Evolutionary conservation across 2,329 filamentous ascomycete genomes (phyloP).

Genomic region (Colletotrichum euphorbiae): DNA sequence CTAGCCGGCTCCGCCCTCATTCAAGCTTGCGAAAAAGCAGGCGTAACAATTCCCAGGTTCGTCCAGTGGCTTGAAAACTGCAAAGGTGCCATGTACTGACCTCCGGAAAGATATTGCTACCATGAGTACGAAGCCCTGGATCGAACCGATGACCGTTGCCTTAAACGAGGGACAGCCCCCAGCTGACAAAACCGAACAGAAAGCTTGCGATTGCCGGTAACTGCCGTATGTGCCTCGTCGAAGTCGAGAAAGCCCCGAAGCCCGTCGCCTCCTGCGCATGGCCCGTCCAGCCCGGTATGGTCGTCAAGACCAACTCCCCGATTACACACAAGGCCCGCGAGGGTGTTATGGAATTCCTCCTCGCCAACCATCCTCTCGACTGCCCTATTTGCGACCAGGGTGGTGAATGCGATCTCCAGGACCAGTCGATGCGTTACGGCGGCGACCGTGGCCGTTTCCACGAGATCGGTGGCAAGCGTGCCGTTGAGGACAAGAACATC

Average conservation of each 20-base stretch:
- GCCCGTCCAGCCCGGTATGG: conserved; percentile 98
- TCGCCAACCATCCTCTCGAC: conserved; percentile 96
- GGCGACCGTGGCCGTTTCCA: conserved; percentile 97
- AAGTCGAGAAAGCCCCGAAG: conserved; percentile 96
- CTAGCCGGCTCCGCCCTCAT: conserved; percentile 96
- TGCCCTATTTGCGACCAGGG: conserved; percentile 99
- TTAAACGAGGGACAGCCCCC: conserved; percentile 36
- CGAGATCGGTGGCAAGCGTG: conserved; percentile 94
- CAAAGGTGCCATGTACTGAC: conserved; percentile 42
- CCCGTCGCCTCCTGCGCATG: conserved; percentile 98
- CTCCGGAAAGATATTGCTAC: conserved; percentile 85
- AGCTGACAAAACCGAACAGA: conserved; percentile 64
- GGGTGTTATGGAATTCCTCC: conserved; percentile 98
- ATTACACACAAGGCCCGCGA: conserved; percentile 97
- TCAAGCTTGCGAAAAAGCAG: conserved; percentile 98
- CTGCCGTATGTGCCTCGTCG: conserved; percentile 99
- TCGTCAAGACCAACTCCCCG: conserved; percentile 97
- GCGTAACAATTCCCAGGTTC: conserved; percentile 86
- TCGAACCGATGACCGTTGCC: conserved; percentile 42
- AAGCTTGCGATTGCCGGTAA: conserved; percentile 99
- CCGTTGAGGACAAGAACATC: conserved; percentile 99
- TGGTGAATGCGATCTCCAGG: conserved; percentile 98
- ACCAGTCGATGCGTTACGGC: conserved; percentile 99
- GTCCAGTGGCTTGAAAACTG: conserved; percentile 43
- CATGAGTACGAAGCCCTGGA: conserved; percentile 78